Evolutionary conservation across 2,329 filamentous ascomycete species (phyloP), one percentile per base, ranked within the genome.

Genomic region (Paraphaeosphaeria minitans): DNA sequence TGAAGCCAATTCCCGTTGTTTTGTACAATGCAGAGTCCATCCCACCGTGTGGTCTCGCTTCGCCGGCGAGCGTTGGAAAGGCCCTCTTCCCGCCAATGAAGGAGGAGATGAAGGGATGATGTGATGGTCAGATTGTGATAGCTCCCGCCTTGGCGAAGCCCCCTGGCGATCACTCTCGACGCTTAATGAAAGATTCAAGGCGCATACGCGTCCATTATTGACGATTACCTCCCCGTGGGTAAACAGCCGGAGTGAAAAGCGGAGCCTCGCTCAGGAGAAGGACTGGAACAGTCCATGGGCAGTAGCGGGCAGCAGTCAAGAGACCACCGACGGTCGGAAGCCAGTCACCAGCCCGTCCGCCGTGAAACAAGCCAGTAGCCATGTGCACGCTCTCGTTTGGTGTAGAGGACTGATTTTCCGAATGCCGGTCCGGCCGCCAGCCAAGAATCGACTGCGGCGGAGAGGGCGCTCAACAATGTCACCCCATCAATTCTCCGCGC

Each of bases 121-220:
- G 50, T 16, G 37, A 42, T 42, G 6, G 35, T 41, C 49, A 29
- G 14, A 52, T 42, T 52, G 49, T 29, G 35, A 16, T 41, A 31
- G 49, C 50, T 53, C 50, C 50, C 50, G 37, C 37, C 50, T 53
- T 53, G 50, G 50, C 50, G 24, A 19, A 1, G 14, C 37, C 41
- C 51, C 51, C 51, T 53, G 51, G 41, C 51, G 51, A 53, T 53
- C 51, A 37, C 27, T 37, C 24, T 53, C 14, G 37, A 39, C 50
- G 27, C 37, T 51, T 43, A 27, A 35, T 35, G 41, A 46, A 45
- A 10, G 21, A 37, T 24, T 45, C 41, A 45, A 35, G 19, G 6
- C 33, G 51, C 51, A 53, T 55, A 55, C 53, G 53, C 53, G 53
- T 55, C 53, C 33, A 55, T 29, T 55, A 49, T 55, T 29, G 53